These are phyloP conservation scores for Hysterangium stoloniferum DNA, from an alignment of 768 basidiomycete genomes.

Conservation along the genomic window DNA sequence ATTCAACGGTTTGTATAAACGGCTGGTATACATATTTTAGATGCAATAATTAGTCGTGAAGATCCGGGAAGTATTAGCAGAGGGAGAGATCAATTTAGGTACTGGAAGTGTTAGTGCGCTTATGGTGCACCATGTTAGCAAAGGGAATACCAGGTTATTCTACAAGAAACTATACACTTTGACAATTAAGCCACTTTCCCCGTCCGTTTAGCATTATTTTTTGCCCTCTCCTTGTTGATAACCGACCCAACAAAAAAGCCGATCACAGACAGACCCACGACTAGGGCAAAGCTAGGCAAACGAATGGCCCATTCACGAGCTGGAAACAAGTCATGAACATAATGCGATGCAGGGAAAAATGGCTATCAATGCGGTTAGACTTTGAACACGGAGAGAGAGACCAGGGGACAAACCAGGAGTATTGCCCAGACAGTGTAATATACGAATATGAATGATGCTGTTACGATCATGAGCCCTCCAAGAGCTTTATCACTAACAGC, in stretches of 20 bases:
- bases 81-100: too few species aligned
- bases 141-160: too few species aligned
- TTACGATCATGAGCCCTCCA: slow-evolving; percentile 73
- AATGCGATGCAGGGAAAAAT: slow-evolving; percentile 69
- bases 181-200: slow-evolving; percentile 57
- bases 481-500: slow-evolving; percentile 73
- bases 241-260: slow-evolving; percentile 76
- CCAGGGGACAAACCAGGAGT: slow-evolving; percentile 54
- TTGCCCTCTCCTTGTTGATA: slow-evolving; percentile 48
- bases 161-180: too few species aligned
- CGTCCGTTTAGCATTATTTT: slow-evolving; percentile 48
- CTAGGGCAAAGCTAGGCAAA: slow-evolving; percentile 74
- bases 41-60: too few species aligned
- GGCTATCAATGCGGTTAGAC: slow-evolving; percentile 39
- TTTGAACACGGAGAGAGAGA: slow-evolving; percentile 6
- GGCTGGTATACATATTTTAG: too few species aligned
- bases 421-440: slow-evolving; percentile 95
- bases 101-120: too few species aligned
- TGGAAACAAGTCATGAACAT: slow-evolving; percentile 75
- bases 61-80: too few species aligned
- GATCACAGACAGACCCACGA: slow-evolving; percentile 73
- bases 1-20: too few species aligned
- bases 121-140: too few species aligned
- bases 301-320: slow-evolving; percentile 89
- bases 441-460: slow-evolving; percentile 66